Evolutionary conservation across 139 green algal species (phyloP), one percentile per base, ranked within the genome.

Genomic region (Chlorella sorokiniana): DNA sequence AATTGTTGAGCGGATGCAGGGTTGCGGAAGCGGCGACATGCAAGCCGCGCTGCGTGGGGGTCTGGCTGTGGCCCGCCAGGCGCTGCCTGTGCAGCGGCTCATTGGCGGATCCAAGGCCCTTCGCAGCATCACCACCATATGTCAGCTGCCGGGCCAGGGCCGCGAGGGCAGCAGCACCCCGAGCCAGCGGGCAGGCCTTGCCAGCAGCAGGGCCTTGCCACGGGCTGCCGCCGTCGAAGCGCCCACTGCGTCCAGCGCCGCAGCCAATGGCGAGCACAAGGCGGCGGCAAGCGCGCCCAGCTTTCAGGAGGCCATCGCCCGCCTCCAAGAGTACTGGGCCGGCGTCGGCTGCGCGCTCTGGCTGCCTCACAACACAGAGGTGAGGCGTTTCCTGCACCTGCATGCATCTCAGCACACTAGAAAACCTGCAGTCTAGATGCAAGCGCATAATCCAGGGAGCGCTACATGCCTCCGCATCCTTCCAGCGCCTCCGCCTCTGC

Each of bases 281-380:
- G 33, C 69, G 29, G 70, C 44, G n/a, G 44, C 44, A 33, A 18
- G 44, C 8, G 90, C 85, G 0, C 93, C 93, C 40, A 96, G 91
- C 2, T 99, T 99, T 52, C 96, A 99, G 87, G 91, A 98, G 23
- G 96, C 96, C 4, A 96, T 99, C 37, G 73, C 92, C 27, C 85
- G 88, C 11, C 88, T 98, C 74, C 93, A 98, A 86, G 69, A 93
- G 14, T 99, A 98, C 88, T 99, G 96, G 96, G 89, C 91, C 1
- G 83, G 70, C 10, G 63, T 86, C 22, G 95, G 95, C 42, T 99
- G 96, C 81, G 91, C 93, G 2, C 78, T 99, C 22, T 96, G 92
- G 89, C 88, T 98, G 85, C 95, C 96, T 3, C 95, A 98, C 89
- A 99, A 98, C 90, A 99, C 96, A 1, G 96, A 99, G 89, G 95